These are phyloP conservation scores for Hyphopichia burtonii DNA, from an alignment of 1,139 yeast genomes.

Conservation along the genomic window DNA sequence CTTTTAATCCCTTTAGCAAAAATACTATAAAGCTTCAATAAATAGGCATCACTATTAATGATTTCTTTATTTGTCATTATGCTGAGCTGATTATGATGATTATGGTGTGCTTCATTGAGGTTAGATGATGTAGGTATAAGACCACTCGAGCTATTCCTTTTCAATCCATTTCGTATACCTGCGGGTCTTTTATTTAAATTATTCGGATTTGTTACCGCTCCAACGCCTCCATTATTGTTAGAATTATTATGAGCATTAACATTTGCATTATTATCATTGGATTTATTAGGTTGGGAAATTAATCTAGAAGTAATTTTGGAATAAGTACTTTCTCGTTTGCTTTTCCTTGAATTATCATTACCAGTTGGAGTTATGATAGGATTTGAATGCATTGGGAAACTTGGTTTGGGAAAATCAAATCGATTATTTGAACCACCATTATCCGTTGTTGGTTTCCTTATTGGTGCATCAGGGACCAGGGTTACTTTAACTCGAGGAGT, in stretches of 20 bases:
- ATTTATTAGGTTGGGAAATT: constrained; percentile 43
- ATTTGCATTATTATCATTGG: constrained; percentile 7
- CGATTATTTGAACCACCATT: constrained; percentile 14
- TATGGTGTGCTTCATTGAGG: not conserved
- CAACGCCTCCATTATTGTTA: constrained; percentile 6
- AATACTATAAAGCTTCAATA: constrained; percentile 53
- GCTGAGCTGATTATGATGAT: constrained; percentile 5
- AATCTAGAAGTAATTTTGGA: constrained; percentile 55
- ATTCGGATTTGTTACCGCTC: constrained; percentile 7
- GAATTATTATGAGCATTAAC: constrained; percentile 7
- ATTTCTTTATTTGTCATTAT: constrained; percentile 28
- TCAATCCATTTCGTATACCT: constrained; percentile 18
- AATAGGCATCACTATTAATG: constrained; percentile 40
- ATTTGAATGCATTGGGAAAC: constrained; percentile 18
- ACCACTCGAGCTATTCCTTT: constrained; percentile 27
- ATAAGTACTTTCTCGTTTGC: constrained; percentile 30
- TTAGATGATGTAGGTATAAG: not conserved
- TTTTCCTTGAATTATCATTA: constrained; percentile 11
- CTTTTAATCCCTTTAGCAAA: constrained; percentile 69
- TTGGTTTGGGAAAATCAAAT: constrained; percentile 38
- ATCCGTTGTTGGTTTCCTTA: constrained; percentile 41
- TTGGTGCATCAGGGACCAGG: constrained; percentile 53
- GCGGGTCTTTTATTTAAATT: constrained; percentile 10
- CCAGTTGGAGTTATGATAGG: constrained; percentile 5
- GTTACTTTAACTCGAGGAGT: constrained; percentile 50